Base-by-base conservation (phyloP, 495 filamentous ascomycete genomes). In the Podospora appendiculata region DNA sequence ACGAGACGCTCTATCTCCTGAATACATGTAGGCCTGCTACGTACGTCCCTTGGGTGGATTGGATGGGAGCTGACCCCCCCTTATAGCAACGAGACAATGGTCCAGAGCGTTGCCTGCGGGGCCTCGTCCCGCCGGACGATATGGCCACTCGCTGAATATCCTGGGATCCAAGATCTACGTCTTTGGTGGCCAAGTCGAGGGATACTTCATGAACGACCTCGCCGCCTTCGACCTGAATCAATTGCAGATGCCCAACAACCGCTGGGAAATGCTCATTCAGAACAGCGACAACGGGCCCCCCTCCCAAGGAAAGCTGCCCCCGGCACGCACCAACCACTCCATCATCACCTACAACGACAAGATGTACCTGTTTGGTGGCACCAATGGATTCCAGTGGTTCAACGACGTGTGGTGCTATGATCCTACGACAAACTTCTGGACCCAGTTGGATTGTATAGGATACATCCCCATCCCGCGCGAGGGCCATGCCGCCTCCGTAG, bases 321-420 rank as follows among this genome's bases (percentile, higher is more conserved):
- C 91, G 4, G 86, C 92, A 2, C 80, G 94, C 69, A 97, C 94
- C 8, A 99, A 99, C 65, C 94, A 99, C 70, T 84, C 89, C 6
- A 82, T 95, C 52, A 79, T 99, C 35, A 93, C 84, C n/a, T 95
- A 74, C 67, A 88, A 91, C 49, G 94, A 99, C 56, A 90, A 88
- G 70, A 79, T 99, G 52, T 99, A 88, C 63, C 71, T 99, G 84
- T 99, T 99, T 65, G 94, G 94, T 53, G 94, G 94, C 43, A 97
- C 94, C 0, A 96, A 97, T 59, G 90, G 92, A 41, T 77, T 88
- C 17, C 79, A 84, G 52, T 97, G 94, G 94, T 99, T 96, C 69
- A 99, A 96, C 63, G 94, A 99, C 61, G 94, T 99, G 18, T 99
- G 94, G 94, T 84, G 81, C 16, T 99, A 90, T 59, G 92, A 97